Evolutionary conservation across 2,329 filamentous ascomycete species (phyloP), one percentile per base, ranked within the genome.

Genomic region (Verruconis gallopava): DNA sequence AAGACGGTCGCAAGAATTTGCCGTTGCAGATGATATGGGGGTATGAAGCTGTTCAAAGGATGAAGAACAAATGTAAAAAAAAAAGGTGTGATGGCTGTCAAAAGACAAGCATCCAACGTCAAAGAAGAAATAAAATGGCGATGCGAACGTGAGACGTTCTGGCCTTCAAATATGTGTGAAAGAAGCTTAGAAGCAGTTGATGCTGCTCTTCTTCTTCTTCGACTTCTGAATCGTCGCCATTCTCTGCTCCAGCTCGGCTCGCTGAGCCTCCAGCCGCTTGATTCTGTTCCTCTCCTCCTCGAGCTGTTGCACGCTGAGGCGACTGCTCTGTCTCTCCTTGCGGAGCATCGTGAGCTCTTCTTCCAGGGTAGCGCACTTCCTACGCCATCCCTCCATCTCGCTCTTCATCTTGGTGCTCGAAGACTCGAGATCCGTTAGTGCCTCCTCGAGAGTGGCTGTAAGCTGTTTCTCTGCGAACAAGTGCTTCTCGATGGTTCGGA

Each of bases 201-300:
- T 73, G 51, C 82, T 88, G 55, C 81, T 78, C 75, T 71, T 71
- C 64, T 93, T 88, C 73, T 89, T 94, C 71, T 93, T 91, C 67
- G 83, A 81, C 45, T 83, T 80, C 55, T 89, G 86, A 79, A 98
- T 59, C 43, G 65, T 63, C 37, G 57, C 58, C 67, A 71, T 98
- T 44, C 89, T 77, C 67, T 93, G 85, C 65, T 98, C 89, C 19
- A 98, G 74, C 55, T 93, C 84, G 30, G 81, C 83, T 42, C 83
- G 73, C 34, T 91, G 91, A 49, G 82, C 77, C 67, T 98, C 91
- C 25, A 93, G 88, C 48, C 89, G 84, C 49, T 85, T 73, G 46
- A 91, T 74, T 66, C 93, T 93, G 67, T 85, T 89, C 53, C 89
- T 77, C 71, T 98, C 91, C 63, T 98, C 89, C 60, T 98, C 93